Evolutionary conservation across 2,329 filamentous ascomycete genomes (phyloP).

Genomic region (Penicillium verrucosum): DNA sequence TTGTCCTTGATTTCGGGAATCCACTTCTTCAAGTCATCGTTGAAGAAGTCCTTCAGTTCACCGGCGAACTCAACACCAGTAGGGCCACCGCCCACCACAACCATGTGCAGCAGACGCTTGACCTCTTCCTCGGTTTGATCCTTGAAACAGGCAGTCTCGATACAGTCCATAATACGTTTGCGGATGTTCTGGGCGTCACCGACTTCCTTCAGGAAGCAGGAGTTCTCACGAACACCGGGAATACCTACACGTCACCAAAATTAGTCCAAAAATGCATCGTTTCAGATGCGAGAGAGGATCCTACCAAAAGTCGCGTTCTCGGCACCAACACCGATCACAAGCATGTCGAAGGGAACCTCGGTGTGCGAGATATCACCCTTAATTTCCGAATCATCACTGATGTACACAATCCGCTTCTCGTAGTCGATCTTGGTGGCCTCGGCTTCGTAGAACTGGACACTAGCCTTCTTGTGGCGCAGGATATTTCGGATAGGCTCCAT

Average conservation of each 20-base stretch:
- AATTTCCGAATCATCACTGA: constrained; percentile 89
- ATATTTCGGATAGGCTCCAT: constrained; percentile 99
- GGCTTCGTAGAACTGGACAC: constrained; percentile 96
- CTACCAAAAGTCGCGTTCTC: constrained; percentile 97
- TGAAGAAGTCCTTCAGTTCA: constrained; percentile 98
- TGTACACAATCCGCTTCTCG: constrained; percentile 80
- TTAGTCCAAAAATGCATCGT: constrained; percentile 11
- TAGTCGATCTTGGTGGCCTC: constrained; percentile 94
- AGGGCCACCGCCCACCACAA: constrained; percentile 87
- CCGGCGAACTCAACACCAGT: constrained; percentile 98
- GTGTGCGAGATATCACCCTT: constrained; percentile 78
- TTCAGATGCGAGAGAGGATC: constrained; percentile 22
- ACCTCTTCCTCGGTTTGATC: constrained; percentile 84
- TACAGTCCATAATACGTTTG: constrained; percentile 99
- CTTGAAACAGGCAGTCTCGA: constrained; percentile 98
- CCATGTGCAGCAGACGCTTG: constrained; percentile 95
- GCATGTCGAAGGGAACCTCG: constrained; percentile 95
- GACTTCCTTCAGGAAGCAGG: constrained; percentile 98
- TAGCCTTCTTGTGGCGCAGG: constrained; percentile 87
- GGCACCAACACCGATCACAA: constrained; percentile 93
- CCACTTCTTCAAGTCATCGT: constrained; percentile 96
- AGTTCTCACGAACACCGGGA: constrained; percentile 89
- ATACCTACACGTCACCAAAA: constrained; percentile 54
- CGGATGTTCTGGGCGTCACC: constrained; percentile 92
- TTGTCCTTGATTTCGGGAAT: constrained; percentile 91